Percentiles rank a stretch among this genome's conserved stretches.
phyloP scores from a whole-genome alignment of 2,329 filamentous ascomycete species.

The Xylaria hypoxylon region DNA sequence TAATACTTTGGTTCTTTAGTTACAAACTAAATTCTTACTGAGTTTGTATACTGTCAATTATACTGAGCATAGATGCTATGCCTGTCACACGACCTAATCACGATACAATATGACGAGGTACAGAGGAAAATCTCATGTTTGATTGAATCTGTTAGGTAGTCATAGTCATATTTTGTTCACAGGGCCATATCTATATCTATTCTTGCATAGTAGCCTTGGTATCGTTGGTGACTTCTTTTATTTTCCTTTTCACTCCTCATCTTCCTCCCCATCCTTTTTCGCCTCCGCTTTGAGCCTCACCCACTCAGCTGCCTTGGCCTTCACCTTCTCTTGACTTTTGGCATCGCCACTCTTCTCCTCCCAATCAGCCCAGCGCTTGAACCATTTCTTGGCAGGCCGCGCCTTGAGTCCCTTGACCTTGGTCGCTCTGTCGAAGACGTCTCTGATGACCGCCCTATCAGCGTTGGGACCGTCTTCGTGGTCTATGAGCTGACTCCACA shows the following conservation, averaged over 20 bases:
- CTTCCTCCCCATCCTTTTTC: constrained; percentile 50
- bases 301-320: constrained; percentile 77
- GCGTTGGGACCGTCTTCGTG: constrained; percentile 74
- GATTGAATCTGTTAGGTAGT: neutral
- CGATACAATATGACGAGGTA: neutral
- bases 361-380: constrained; percentile 91
- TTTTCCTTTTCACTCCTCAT: constrained; percentile 44
- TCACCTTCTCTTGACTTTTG: constrained; percentile 77
- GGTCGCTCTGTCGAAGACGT: constrained; percentile 84
- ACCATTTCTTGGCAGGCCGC: constrained; percentile 86
- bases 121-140: neutral
- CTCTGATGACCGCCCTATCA: constrained; percentile 69
- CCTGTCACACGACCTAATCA: neutral
- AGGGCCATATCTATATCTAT: no score
- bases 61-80: neutral
- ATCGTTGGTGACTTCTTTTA: constrained; percentile 6
- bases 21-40: neutral
- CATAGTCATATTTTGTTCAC: neutral
- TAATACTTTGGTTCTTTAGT: neutral
- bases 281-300: constrained; percentile 63
- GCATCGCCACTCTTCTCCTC: constrained; percentile 79
- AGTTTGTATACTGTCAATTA: neutral
- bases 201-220: constrained; percentile 26
- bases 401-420: constrained; percentile 79
- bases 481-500: constrained; percentile 93